phyloP scores from a whole-genome alignment of 2,329 filamentous ascomycete species.

The Hirsutella minnesotensis region DNA sequence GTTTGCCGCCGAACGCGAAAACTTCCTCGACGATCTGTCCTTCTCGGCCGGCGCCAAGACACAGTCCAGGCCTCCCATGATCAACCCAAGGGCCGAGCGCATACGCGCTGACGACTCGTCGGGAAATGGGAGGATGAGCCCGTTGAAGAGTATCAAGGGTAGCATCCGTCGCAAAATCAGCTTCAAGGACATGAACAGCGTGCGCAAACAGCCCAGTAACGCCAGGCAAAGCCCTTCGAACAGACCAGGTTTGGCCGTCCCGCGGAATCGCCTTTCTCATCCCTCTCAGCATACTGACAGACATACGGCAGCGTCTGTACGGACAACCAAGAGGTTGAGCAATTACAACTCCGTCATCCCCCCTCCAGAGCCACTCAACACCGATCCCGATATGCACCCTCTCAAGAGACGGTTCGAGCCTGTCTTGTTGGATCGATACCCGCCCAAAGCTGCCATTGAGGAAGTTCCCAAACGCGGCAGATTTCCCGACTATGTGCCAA shows the following conservation, averaged over 20 bases:
- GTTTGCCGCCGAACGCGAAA: slow-evolving; percentile 90
- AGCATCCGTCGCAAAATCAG: slow-evolving; percentile 89
- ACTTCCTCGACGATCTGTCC: slow-evolving; percentile 83
- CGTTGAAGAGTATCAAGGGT: slow-evolving; percentile 54
- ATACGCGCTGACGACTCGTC: slow-evolving; percentile 63
- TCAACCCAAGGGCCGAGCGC: slow-evolving; percentile 70
- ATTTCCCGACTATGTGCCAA: slow-evolving; percentile 95
- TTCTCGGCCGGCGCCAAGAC: slow-evolving; percentile 76
- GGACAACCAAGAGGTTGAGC: slow-evolving; percentile 80
- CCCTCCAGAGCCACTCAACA: slow-evolving; percentile 77
- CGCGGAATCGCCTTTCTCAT: background rate
- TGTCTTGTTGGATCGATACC: slow-evolving; percentile 89
- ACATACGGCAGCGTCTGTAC: slow-evolving; percentile 43
- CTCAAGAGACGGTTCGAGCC: slow-evolving; percentile 90
- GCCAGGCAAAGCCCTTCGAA: slow-evolving; percentile 53
- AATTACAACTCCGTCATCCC: slow-evolving; percentile 99
- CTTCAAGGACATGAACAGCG: slow-evolving; percentile 87
- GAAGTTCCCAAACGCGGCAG: slow-evolving; percentile 68
- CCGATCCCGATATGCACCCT: slow-evolving; percentile 88
- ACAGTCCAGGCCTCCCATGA: slow-evolving; percentile 56
- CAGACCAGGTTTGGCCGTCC: slow-evolving; percentile 27
- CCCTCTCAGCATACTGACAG: slow-evolving; percentile 3
- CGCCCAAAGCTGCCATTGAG: slow-evolving; percentile 69
- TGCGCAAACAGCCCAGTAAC: slow-evolving; percentile 72
- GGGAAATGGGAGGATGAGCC: slow-evolving; percentile 39